Conservation (phyloP, 345 rosid species). For the Euphorbia pulcherrima region DNA sequence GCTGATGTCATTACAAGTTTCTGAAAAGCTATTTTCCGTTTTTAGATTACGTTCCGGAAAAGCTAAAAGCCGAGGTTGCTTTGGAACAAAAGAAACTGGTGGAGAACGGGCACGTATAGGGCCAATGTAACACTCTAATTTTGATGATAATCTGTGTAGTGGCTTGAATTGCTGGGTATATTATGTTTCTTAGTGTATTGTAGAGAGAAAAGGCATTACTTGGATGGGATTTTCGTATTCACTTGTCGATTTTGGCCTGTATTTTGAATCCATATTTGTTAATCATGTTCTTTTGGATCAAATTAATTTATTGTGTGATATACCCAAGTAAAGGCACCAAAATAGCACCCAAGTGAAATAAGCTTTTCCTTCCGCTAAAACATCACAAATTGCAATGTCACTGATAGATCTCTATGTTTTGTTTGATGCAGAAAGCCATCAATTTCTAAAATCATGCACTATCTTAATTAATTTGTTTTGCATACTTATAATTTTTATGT, state of each 20-base stretch:
- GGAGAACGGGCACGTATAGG: constrained; percentile 33
- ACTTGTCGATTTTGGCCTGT: neutral
- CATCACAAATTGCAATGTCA: neutral
- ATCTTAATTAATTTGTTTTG: constrained; percentile 15
- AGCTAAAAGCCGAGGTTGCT: constrained; percentile 59
- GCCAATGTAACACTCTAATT: neutral
- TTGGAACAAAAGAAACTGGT: constrained; percentile 38
- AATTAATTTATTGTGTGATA: no score
- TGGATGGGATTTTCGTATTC: constrained; percentile 3
- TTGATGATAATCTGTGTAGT: constrained; percentile 3
- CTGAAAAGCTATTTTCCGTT: constrained; percentile 28
- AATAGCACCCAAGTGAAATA: neutral
- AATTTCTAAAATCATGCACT: constrained; percentile 20
- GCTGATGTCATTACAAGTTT: neutral
- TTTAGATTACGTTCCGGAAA: constrained; percentile 74
- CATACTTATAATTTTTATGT: constrained; percentile 22
- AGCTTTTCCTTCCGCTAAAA: neutral
- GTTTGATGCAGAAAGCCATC: neutral
- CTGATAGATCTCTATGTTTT: constrained; percentile 1
- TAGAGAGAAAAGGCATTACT: neutral
- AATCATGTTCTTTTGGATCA: neutral
- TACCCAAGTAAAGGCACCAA: neutral
- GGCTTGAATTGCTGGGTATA: neutral
- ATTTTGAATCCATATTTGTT: neutral
- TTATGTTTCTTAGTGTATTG: neutral